Evolutionary conservation across 2,329 filamentous ascomycete genomes (phyloP).

Genomic region (Hypoxylon sp.): DNA sequence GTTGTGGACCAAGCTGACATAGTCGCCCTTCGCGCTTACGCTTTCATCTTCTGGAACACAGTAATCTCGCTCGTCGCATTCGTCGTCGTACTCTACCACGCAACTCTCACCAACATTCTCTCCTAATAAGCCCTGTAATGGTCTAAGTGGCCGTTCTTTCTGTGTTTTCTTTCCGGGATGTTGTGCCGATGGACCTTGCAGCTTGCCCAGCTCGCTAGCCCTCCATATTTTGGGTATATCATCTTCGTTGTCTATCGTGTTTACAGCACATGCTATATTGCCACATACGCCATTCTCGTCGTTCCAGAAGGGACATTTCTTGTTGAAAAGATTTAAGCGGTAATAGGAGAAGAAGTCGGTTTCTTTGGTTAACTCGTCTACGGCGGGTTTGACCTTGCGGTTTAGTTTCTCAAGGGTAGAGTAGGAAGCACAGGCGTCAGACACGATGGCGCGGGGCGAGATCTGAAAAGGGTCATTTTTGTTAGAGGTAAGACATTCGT

Average conservation of each 20-base stretch:
- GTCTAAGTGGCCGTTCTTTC: conserved; percentile 73
- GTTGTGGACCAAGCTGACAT: conserved; percentile 92
- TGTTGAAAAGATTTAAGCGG: conserved; percentile 92
- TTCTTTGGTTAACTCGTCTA: conserved; percentile 82
- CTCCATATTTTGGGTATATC: conserved; percentile 94
- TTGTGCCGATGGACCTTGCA: conserved; percentile 88
- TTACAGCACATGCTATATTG: conserved; percentile 95
- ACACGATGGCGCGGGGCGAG: conserved; percentile 86
- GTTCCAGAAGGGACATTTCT: conserved; percentile 94
- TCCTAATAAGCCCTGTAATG: conserved; percentile 83
- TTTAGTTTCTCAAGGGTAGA: conserved; percentile 89
- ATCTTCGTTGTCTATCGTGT: conserved; percentile 93
- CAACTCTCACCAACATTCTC: conserved; percentile 93
- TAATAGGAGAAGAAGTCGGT: conserved; percentile 99
- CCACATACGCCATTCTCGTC: conserved; percentile 94
- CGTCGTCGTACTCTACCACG: conserved; percentile 96
- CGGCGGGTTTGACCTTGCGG: conserved; percentile 73
- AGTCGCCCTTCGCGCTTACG: conserved; percentile 86
- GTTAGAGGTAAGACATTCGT: conserved; percentile 52
- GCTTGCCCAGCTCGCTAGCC: conserved; percentile 87
- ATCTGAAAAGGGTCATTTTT: conserved; percentile 65
- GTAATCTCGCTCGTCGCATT: conserved; percentile 96
- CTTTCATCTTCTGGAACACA: conserved; percentile 96
- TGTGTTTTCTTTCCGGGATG: conserved; percentile 83
- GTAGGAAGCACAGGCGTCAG: conserved; percentile 94